Evolutionary conservation across 805 yeast species (phyloP).

Genomic region (Grigorovia jiainica): DNA sequence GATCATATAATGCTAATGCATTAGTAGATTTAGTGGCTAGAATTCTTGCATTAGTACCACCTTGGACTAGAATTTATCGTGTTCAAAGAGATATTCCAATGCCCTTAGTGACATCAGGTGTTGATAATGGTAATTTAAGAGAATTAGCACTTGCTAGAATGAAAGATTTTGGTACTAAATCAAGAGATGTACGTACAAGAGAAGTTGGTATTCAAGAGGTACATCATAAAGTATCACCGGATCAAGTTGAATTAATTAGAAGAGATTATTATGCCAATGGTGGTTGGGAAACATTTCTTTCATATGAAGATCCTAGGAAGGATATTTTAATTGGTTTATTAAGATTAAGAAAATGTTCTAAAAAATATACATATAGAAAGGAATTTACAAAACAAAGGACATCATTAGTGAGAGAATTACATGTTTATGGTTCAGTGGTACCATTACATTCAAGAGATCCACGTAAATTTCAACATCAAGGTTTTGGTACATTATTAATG

Average conservation of each 20-base stretch:
- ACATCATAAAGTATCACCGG: slow-evolving; percentile 93
- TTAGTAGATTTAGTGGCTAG: slow-evolving; percentile 91
- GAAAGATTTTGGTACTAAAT: slow-evolving; percentile 94
- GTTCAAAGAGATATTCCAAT: slow-evolving; percentile 98
- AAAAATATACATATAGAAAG: slow-evolving; percentile 81
- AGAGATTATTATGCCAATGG: slow-evolving; percentile 96
- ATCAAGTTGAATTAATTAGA: slow-evolving; percentile 90
- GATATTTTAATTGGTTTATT: slow-evolving; percentile 89
- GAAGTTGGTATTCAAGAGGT: slow-evolving; percentile 99
- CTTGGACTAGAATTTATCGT: slow-evolving; percentile 97
- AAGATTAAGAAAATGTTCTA: slow-evolving; percentile 79
- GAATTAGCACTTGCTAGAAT: slow-evolving; percentile 93
- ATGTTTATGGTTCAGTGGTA: slow-evolving; percentile 95
- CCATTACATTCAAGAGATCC: slow-evolving; percentile 96
- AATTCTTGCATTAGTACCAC: slow-evolving; percentile 92
- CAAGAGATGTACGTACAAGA: slow-evolving; percentile 94
- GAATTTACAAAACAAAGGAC: slow-evolving; percentile 80
- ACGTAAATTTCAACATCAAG: slow-evolving; percentile 96
- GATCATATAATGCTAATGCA: slow-evolving; percentile 90
- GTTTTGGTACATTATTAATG: slow-evolving; percentile 94
- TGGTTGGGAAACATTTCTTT: slow-evolving; percentile 95
- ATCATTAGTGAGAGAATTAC: slow-evolving; percentile 91
- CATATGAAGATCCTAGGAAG: slow-evolving; percentile 94
- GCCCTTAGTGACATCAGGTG: slow-evolving; percentile 97
- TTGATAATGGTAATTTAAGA: slow-evolving; percentile 92